Percentiles rank a stretch among this genome's conserved stretches.
Conservation (phyloP, 139 green algal species). For the Coccomyxa sp. region DNA sequence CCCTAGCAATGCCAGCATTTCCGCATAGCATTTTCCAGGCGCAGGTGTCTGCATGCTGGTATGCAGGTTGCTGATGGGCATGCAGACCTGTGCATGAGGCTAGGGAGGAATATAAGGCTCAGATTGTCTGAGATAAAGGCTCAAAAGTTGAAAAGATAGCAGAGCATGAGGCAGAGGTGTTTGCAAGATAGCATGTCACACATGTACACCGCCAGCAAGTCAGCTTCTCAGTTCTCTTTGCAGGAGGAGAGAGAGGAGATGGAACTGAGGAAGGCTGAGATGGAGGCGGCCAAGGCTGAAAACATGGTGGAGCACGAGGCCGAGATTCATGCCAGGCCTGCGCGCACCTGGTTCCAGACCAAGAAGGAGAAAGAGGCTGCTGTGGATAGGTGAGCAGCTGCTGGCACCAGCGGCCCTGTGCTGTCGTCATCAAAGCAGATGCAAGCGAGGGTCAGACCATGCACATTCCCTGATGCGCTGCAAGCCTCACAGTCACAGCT, state of each 20-base stretch:
- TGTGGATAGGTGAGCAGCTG: slow-evolving; percentile 12
- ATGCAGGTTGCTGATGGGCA: too few species aligned
- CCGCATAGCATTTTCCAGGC: too few species aligned
- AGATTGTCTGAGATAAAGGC: too few species aligned
- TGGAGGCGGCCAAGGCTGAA: slow-evolving; percentile 84
- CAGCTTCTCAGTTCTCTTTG: neutral
- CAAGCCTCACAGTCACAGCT: too few species aligned
- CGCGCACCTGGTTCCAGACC: slow-evolving; percentile 92
- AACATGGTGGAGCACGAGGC: slow-evolving; percentile 93
- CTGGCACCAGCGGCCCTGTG: neutral
- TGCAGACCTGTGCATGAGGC: too few species aligned
- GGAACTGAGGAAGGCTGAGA: slow-evolving; percentile 84
- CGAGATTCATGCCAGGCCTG: slow-evolving; percentile 85
- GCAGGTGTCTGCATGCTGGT: too few species aligned
- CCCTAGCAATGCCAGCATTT: too few species aligned
- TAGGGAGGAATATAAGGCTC: too few species aligned
- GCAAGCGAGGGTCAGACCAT: too few species aligned
- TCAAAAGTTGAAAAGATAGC: neutral
- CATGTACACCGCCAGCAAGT: too few species aligned
- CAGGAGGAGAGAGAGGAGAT: slow-evolving; percentile 68
- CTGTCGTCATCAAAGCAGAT: neutral
- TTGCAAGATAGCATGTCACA: neutral
- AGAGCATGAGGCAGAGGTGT: too few species aligned
- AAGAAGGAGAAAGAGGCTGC: slow-evolving; percentile 52
- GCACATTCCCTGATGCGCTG: too few species aligned